These are phyloP conservation scores for Phytophthora cajani DNA, from an alignment of 352 stramenopile genomes.

Conservation along the genomic window DNA sequence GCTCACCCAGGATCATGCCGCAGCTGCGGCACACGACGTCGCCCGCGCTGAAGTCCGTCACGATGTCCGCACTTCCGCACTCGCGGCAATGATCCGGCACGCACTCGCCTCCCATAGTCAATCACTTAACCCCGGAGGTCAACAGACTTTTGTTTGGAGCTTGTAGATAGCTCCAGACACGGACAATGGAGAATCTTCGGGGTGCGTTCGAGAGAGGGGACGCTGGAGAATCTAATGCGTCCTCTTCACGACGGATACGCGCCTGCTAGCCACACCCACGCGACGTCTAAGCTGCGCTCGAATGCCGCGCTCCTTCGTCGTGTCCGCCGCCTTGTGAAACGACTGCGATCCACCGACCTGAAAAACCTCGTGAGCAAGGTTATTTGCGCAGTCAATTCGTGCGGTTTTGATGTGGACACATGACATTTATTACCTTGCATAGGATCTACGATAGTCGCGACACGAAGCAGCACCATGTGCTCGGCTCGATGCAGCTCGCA, in stretches of 20 bases:
- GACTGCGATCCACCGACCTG: slow-evolving; percentile 41
- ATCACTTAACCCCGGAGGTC: neutral
- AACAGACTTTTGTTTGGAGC: neutral
- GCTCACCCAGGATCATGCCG: slow-evolving; percentile 88
- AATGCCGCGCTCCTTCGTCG: slow-evolving; percentile 4
- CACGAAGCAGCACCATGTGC: slow-evolving; percentile 21
- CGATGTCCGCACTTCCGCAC: slow-evolving; percentile 78
- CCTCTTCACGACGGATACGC: slow-evolving; percentile 9
- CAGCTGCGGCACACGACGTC: slow-evolving; percentile 85
- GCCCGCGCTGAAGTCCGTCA: slow-evolving; percentile 81
- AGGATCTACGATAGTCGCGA: slow-evolving; percentile 1
- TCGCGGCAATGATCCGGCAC: slow-evolving; percentile 64
- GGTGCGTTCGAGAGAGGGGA: slow-evolving; percentile 21
- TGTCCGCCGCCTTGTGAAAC: slow-evolving; percentile 22
- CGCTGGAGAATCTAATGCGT: slow-evolving; percentile 13
- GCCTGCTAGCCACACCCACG: slow-evolving; percentile 12
- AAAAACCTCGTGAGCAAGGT: slow-evolving; percentile 24
- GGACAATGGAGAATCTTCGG: neutral
- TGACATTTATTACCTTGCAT: slow-evolving; percentile 27
- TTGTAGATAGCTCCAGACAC: neutral
- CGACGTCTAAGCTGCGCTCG: slow-evolving; percentile 8
- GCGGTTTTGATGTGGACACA: slow-evolving; percentile 15
- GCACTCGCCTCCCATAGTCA: slow-evolving; percentile 66
- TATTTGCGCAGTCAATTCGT: neutral
- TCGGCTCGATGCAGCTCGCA: slow-evolving; percentile 3